Base-by-base conservation (phyloP, 305 asterid genomes). In the Solanum hybrid region DNA sequence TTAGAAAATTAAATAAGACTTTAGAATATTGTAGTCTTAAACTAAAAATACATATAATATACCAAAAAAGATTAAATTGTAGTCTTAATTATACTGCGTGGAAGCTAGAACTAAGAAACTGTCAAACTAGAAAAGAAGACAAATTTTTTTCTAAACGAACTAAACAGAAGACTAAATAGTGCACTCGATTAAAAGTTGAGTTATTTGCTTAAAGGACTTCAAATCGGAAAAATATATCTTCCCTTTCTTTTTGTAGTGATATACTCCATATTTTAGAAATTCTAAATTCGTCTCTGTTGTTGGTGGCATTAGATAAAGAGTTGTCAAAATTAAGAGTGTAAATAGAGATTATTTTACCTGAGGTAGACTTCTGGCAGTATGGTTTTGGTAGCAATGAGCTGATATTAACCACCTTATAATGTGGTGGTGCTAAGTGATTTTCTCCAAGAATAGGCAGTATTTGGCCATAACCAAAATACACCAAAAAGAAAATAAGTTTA, bases 371-470 rank as follows among this genome's bases (percentile, higher is more conserved):
- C 24, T 82, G 71, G 71, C 37, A 82, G 87, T 40, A 40, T 18
- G 87, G 71, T 82, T 82, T 40, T 42, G 87, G 87, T 1, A 7
- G 16, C 71, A 82, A 82, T 0, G 87, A 82, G 37, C 87, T 82
- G 71, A 40, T 64, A 28, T 82, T 82, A 42, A 82, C 71, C 37
- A 28, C 71, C 10, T 82, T 33, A 82, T 26, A 82, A 10, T 82
- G 69, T 18, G 71, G 87, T 82, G 37, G 87, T 16, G 7, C 26
- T 40, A 0, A 8, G 26, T 40, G 67, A 7, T 31, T 4, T 26
- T 82, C 26, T 82, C 87, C 87, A 40, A 39, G 16, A 42, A 82
- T 82, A 82, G 87, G 24, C 64, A 39, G n/a, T 81, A 18, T 26
- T 39, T 3, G 14, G 69, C 28, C 6, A 42, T 79, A n/a, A 22